These are phyloP conservation scores for Saccharomyces eubayanus DNA, from an alignment of 805 yeast genomes.

Conservation along the genomic window DNA sequence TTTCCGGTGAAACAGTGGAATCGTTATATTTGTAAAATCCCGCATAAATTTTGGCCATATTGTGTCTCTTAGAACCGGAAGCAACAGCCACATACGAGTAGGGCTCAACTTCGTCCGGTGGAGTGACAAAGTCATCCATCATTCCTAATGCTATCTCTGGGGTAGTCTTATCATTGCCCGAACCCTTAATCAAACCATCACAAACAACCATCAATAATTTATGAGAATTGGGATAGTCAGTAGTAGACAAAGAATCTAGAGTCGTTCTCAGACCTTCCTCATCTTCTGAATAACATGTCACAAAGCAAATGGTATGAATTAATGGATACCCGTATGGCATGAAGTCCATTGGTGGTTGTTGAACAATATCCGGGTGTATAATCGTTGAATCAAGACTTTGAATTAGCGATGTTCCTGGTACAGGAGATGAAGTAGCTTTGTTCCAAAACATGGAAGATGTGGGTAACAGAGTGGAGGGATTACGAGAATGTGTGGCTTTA, in stretches of 20 bases:
- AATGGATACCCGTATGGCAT: slow-evolving; percentile 83
- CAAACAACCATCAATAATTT: slow-evolving; percentile 78
- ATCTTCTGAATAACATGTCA: slow-evolving; percentile 94
- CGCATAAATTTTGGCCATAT: slow-evolving; percentile 93
- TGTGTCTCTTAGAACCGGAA: slow-evolving; percentile 87
- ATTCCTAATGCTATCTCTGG: slow-evolving; percentile 82
- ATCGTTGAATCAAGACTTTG: slow-evolving; percentile 49
- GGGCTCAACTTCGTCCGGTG: slow-evolving; percentile 68
- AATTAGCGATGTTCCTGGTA: slow-evolving; percentile 15
- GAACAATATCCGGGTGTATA: slow-evolving; percentile 69
- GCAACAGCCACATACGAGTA: slow-evolving; percentile 93
- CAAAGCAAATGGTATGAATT: slow-evolving; percentile 62
- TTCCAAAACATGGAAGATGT: slow-evolving; percentile 13
- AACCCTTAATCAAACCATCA: slow-evolving; percentile 91
- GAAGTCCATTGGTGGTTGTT: slow-evolving; percentile 84
- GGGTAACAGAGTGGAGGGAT: slow-evolving; percentile 8
- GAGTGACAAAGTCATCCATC: slow-evolving; percentile 72
- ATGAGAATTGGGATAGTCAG: slow-evolving; percentile 93
- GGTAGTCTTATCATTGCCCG: slow-evolving; percentile 80
- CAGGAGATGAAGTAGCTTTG: slow-evolving; percentile 4
- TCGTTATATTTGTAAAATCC: slow-evolving; percentile 88
- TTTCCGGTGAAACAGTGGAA: slow-evolving; percentile 61
- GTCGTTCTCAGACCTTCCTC: slow-evolving; percentile 79
- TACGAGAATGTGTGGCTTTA: slow-evolving; percentile 1
- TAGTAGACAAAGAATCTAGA: slow-evolving; percentile 85